These are phyloP conservation scores for Lolium multiflorum DNA, from an alignment of 176 grass and related monocot species.

Conservation along the genomic window DNA sequence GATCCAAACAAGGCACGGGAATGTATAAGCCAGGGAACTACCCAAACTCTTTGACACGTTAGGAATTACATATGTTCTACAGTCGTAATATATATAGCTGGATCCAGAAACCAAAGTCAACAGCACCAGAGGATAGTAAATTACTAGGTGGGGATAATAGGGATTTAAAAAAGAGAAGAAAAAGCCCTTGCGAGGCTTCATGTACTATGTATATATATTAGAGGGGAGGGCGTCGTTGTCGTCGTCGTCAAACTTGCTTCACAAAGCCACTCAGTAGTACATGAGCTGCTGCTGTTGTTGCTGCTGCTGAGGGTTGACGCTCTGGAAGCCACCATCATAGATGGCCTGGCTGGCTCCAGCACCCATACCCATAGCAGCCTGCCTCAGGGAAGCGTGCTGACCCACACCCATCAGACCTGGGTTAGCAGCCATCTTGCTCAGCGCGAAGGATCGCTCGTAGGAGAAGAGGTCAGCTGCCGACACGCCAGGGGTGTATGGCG, in stretches of 20 bases:
- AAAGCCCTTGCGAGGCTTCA: slow-evolving; percentile 42
- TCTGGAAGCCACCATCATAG: slow-evolving; percentile 78
- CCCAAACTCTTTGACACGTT: not conserved
- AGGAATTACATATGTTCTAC: slow-evolving; percentile 34
- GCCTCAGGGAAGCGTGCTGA: slow-evolving; percentile 74
- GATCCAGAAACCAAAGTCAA: not conserved
- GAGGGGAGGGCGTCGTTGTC: slow-evolving; percentile 10
- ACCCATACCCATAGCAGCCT: slow-evolving; percentile 62
- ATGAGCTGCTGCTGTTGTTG: slow-evolving; percentile 73
- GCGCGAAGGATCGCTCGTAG: slow-evolving; percentile 76
- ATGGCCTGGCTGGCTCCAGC: slow-evolving; percentile 76
- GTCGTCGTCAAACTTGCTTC: slow-evolving; percentile 23
- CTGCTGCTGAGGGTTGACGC: slow-evolving; percentile 38
- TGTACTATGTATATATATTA: slow-evolving; percentile 58
- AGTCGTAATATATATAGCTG: slow-evolving; percentile 35
- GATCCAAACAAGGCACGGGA: not conserved
- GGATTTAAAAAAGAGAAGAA: not conserved
- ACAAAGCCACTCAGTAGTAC: slow-evolving; percentile 67
- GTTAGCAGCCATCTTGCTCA: slow-evolving; percentile 69
- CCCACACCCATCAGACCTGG: slow-evolving; percentile 70
- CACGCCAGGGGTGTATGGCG: slow-evolving; percentile 56
- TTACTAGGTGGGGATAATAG: slow-evolving; percentile 35
- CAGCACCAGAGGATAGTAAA: slow-evolving; percentile 1
- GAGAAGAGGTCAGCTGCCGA: slow-evolving; percentile 70
- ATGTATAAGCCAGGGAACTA: not conserved